Conservation (phyloP, 306 rosid species). For the Sphenostylis stenocarpa region DNA sequence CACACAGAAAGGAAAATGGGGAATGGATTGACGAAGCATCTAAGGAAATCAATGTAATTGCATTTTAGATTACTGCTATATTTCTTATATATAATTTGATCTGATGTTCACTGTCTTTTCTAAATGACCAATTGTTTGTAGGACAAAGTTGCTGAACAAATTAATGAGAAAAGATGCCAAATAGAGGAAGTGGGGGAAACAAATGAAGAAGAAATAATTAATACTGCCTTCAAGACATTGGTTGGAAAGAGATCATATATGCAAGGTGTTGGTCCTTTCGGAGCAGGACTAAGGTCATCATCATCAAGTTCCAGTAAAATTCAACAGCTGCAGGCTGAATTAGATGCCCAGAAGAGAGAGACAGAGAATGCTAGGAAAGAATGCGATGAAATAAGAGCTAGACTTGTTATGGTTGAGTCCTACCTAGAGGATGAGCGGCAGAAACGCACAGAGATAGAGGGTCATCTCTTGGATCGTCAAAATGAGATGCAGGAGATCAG, state of each 20-base stretch:
- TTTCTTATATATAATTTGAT: not conserved
- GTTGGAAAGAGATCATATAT: not conserved
- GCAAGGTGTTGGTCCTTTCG: not conserved
- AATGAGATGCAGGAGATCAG: conserved; percentile 38
- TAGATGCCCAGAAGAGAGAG: conserved; percentile 40
- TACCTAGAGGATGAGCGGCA: conserved; percentile 35
- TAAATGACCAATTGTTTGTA: not conserved
- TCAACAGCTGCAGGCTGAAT: conserved; percentile 33
- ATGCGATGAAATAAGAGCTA: conserved; percentile 34
- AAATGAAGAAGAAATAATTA: conserved; percentile 37
- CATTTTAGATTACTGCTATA: not conserved
- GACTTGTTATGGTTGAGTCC: conserved; percentile 39
- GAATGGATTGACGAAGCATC: conserved; percentile 47
- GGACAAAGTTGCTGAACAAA: conserved; percentile 42
- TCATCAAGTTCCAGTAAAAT: not conserved
- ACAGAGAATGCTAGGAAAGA: conserved; percentile 37
- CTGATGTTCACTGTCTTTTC: not conserved
- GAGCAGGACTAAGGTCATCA: not conserved
- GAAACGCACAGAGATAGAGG: conserved; percentile 16
- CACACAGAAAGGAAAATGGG: conserved; percentile 44
- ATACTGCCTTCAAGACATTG: conserved; percentile 36
- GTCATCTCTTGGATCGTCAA: conserved; percentile 20
- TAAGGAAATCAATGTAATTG: conserved; percentile 41
- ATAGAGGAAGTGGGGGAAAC: conserved; percentile 19
- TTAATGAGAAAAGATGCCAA: conserved; percentile 8